Evolutionary conservation across 768 basidiomycete species (phyloP).

Genomic region (Suillus decipiens): DNA sequence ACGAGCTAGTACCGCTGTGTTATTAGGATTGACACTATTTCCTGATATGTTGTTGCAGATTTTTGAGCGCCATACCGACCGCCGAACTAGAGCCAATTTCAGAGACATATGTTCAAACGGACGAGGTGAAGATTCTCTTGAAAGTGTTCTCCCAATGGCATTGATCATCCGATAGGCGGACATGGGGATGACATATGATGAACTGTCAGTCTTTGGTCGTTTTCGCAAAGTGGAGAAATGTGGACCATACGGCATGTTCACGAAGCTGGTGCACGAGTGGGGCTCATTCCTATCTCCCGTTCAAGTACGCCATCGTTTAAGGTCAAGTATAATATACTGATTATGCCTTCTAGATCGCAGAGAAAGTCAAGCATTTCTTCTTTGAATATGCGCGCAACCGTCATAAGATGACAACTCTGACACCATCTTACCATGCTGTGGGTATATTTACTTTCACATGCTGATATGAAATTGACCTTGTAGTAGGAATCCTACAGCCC

Average conservation of each 20-base stretch:
- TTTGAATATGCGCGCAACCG: conserved; percentile 95
- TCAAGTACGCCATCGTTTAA: conserved; percentile 51
- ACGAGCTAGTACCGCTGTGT: conserved; percentile 51
- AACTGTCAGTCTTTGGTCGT: conserved; percentile 90
- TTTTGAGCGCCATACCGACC: conserved; percentile 89
- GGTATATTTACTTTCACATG: conserved; percentile 31
- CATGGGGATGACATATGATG: conserved; percentile 99
- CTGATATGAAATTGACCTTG: background rate
- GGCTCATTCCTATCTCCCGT: conserved; percentile 78
- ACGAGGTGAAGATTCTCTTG: conserved; percentile 64
- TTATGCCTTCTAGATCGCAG: conserved; percentile 69
- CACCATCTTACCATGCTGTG: conserved; percentile 92
- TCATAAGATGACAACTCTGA: conserved; percentile 98
- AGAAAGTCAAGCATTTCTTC: conserved; percentile 97
- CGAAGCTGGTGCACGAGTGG: conserved; percentile 94
- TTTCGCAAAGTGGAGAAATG: conserved; percentile 96
- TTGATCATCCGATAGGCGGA: conserved; percentile 60
- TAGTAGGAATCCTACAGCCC: conserved; percentile 91
- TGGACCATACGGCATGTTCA: conserved; percentile 97
- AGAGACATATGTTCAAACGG: conserved; percentile 90
- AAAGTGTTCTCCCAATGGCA: background rate
- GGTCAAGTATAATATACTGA: background rate
- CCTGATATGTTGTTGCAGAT: conserved; percentile 48
- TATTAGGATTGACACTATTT: conserved; percentile 2
- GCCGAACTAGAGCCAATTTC: conserved; percentile 97